Conservation (phyloP, 2,329 filamentous ascomycete species). For the Rhynchosporium agropyri region DNA sequence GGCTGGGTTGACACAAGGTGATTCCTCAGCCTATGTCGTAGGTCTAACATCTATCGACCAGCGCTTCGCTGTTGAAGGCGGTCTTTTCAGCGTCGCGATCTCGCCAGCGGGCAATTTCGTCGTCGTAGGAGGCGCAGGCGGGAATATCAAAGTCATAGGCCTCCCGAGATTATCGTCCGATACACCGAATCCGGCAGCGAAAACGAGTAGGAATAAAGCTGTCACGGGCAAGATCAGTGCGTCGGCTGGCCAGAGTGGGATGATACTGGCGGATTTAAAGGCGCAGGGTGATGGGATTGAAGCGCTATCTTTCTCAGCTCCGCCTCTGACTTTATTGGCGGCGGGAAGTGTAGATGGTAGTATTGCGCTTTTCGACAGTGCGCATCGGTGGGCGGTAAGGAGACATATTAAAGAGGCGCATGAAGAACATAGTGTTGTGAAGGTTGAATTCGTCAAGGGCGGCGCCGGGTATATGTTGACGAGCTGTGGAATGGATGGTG, state of each 20-base stretch:
- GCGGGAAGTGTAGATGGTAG: slow-evolving; percentile 72
- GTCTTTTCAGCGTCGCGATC: slow-evolving; percentile 84
- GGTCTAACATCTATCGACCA: slow-evolving; percentile 80
- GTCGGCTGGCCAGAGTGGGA: slow-evolving; percentile 57
- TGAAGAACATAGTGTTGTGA: slow-evolving; percentile 87
- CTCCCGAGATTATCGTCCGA: slow-evolving; percentile 63
- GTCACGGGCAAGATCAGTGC: slow-evolving; percentile 44
- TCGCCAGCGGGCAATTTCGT: slow-evolving; percentile 79
- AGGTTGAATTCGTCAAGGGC: slow-evolving; percentile 79
- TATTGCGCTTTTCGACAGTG: slow-evolving; percentile 85
- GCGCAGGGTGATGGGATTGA: slow-evolving; percentile 81
- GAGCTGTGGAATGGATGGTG: slow-evolving; percentile 88
- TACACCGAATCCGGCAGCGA: slow-evolving; percentile 35
- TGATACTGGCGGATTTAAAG: slow-evolving; percentile 81
- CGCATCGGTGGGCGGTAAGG: slow-evolving; percentile 83
- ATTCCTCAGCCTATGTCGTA: slow-evolving; percentile 67
- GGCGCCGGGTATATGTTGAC: slow-evolving; percentile 71
- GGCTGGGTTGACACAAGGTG: slow-evolving; percentile 57
- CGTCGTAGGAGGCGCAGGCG: slow-evolving; percentile 85
- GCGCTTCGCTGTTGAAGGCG: slow-evolving; percentile 88
- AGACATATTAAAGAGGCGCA: slow-evolving; percentile 81
- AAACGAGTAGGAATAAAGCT: slow-evolving; percentile 40
- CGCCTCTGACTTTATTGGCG: slow-evolving; percentile 57
- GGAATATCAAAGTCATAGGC: slow-evolving; percentile 81
- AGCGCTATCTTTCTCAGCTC: slow-evolving; percentile 67